Base-by-base conservation (phyloP, 768 basidiomycete genomes). In the Neoboletus brunneissimus region DNA sequence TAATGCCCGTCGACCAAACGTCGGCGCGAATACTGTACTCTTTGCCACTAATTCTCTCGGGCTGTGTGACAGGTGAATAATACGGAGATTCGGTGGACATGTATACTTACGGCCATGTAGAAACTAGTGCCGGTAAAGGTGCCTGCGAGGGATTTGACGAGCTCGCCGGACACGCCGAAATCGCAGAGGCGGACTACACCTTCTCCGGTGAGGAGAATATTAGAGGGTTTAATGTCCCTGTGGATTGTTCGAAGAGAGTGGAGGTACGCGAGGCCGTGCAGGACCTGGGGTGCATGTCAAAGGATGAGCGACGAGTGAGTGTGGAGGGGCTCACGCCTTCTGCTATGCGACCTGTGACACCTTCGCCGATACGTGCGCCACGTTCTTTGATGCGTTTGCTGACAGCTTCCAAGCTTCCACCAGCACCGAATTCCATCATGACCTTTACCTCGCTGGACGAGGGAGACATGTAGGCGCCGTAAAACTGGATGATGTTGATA, bases 51-150 rank as follows among this genome's bases (percentile, higher is more conserved):
- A 98, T 95, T 59, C 96, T 88, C 73, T 98, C 96, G 48, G 96
- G 96, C 91, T 94, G 61, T 51, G 60, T 38, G 53, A 45, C 31
- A 22, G 47, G 20, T 68, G 44, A 67, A 40, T 18, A 29, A 53
- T 12, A 38, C 5, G 9, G 7, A 9, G 4, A 29, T 8, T 37
- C n/a, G 20, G 32, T 32, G 5, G 11, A 42, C 4, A 13, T 42
- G 48, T 23, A 22, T 29, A 84, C 95, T 73, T 66, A 98, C 96
- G 62, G 97, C 95, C 96, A 98, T 98, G 75, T 98, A 99, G 62
- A 91, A 89, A 69, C 94, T 94, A 43, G 96, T 98, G 8, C 97
- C 97, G 1, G 96, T 98, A 68, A 98, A 98, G 1, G 97, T 98
- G 52, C 91, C 91, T 16, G 97, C 97, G 59, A 90, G 73, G 49